Conservation (phyloP, 2,329 filamentous ascomycete genomes). For the Pyrenochaeta sp. region DNA sequence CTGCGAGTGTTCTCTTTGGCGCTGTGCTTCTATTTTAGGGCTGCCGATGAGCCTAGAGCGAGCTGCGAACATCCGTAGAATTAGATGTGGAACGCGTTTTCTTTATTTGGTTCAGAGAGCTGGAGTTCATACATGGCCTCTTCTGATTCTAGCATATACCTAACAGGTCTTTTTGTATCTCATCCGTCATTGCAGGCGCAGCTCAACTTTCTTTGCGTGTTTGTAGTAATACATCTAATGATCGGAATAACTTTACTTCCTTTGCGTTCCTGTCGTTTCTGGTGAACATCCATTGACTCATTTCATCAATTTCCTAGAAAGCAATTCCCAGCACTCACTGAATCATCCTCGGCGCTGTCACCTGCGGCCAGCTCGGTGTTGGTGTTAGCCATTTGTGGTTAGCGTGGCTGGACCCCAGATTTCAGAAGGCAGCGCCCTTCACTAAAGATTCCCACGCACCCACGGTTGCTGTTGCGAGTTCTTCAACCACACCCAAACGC, state of each 20-base stretch:
- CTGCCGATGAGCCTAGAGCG: constrained; percentile 7
- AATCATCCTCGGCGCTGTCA: not conserved
- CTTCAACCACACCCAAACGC: not conserved
- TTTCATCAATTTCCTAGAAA: no score
- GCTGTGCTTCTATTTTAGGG: constrained; percentile 42
- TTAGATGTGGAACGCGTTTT: constrained; percentile 9
- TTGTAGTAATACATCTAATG: constrained; percentile 15
- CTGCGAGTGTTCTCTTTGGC: constrained; percentile 43
- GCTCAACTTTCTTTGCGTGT: constrained; percentile 10
- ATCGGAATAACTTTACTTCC: not conserved
- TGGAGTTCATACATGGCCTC: constrained; percentile 1
- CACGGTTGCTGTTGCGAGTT: not conserved
- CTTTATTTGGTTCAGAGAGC: constrained; percentile 8
- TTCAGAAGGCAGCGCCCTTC: not conserved
- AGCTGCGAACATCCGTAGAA: constrained; percentile 6
- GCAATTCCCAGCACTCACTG: no score
- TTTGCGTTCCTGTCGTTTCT: no score
- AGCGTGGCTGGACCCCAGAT: not conserved
- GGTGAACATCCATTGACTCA: no score
- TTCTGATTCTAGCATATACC: not conserved
- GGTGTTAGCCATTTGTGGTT: not conserved
- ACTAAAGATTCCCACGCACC: no score
- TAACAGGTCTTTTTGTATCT: constrained; percentile 8
- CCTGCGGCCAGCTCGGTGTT: not conserved
- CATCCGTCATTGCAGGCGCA: constrained; percentile 15